Base-by-base conservation (phyloP, 1,284 basidiomycete species). In the Puccinia horiana region DNA sequence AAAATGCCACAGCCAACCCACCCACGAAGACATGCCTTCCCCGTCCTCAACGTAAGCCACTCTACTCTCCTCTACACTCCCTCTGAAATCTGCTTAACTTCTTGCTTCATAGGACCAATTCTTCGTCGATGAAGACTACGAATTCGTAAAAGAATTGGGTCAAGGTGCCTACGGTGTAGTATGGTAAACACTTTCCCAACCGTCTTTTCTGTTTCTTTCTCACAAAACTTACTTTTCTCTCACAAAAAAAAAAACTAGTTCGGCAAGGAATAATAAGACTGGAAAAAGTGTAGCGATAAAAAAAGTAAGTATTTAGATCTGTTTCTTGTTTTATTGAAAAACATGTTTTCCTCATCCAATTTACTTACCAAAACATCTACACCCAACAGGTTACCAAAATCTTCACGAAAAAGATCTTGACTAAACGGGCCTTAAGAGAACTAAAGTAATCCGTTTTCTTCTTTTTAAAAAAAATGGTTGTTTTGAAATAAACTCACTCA, bases 381-480 rank as follows among this genome's bases (percentile, higher is more conserved):
- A 23, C n/a, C n/a, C 42, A 20, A 63, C 78, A 89, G 87, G 96
- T 98, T 87, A 97, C 95, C 81, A 97, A 96, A 87, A 95, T 98
- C 86, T 96, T 96, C 87, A 95, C 93, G 76, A 98, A 98, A 90
- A 91, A 93, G 86, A 98, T 97, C 87, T 88, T 98, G 85, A 97
- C 96, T 75, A 98, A 98, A 88, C 90, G 96, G 87, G 97, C 95
- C 86, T 88, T 98, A 86, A 89, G 95, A 80, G 95, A 98, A 88
- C 94, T 98, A 88, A 94, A 93, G 92, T 94, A 85, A 84, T 90
- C 88, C 16, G 14, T 20, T 23, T 14, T 35, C 32, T 4, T 4
- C 9, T 35, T 29, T 32, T 61, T 14, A 16, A 52, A 52, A 61
- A 61, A 32, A 26, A n/a, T 29, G 23, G 12, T 29, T 29, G 11